Conservation (phyloP, 352 stramenopile genomes). For the Phytophthora ohioensis region DNA sequence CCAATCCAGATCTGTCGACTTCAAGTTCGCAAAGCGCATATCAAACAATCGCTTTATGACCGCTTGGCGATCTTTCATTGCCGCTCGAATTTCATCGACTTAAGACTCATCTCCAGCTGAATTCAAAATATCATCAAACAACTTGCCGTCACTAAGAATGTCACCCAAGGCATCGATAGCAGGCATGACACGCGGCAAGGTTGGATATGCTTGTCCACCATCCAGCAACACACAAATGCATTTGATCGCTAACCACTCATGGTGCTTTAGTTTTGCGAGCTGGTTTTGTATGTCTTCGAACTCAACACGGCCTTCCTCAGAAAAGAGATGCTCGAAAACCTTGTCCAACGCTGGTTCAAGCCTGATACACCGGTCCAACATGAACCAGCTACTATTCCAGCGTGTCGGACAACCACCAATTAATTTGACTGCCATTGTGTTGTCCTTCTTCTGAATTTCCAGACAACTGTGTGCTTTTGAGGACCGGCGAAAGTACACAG, state of each 20-base stretch:
- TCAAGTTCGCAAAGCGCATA: no score
- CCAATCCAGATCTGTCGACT: no score
- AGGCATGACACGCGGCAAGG: background rate
- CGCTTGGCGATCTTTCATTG: no score
- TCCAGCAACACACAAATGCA: background rate
- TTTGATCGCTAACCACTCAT: background rate
- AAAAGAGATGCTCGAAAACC: background rate
- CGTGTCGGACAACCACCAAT: no score
- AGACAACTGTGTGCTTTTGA: background rate
- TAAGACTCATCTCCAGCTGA: background rate
- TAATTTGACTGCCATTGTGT: no score
- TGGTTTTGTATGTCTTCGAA: background rate
- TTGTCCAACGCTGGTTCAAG: background rate
- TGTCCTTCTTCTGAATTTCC: no score
- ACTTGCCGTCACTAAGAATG: background rate
- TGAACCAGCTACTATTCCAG: background rate
- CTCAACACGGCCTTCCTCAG: background rate
- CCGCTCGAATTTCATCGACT: no score
- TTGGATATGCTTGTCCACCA: background rate
- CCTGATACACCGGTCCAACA: background rate
- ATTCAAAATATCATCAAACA: background rate
- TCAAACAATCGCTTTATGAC: no score
- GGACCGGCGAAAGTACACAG: conserved; percentile 15
- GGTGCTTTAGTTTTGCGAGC: background rate
- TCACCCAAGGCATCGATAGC: background rate